These are phyloP conservation scores for Tagetes erecta DNA, from an alignment of 129 eudicot genomes.

Conservation along the genomic window DNA sequence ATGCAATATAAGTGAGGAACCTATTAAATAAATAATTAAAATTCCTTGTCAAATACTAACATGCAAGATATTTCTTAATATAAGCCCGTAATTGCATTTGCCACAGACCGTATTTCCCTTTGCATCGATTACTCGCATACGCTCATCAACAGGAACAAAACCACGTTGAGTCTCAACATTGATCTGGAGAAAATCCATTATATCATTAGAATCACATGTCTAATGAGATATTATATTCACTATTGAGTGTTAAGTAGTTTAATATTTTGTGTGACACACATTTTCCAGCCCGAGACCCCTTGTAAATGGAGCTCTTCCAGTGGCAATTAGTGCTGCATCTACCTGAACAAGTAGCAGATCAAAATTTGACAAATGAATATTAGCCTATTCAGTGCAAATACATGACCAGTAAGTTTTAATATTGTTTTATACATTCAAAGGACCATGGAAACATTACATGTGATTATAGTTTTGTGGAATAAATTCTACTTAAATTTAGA, in stretches of 20 bases:
- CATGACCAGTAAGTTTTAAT: background rate
- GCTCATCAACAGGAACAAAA: constrained; percentile 91
- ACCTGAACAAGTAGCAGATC: constrained; percentile 41
- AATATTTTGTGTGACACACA: constrained; percentile 38
- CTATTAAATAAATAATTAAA: constrained; percentile 31
- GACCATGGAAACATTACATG: background rate
- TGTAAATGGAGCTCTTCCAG: constrained; percentile 87
- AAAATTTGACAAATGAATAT: background rate
- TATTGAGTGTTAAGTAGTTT: constrained; percentile 2
- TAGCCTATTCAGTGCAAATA: background rate
- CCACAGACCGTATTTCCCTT: constrained; percentile 67
- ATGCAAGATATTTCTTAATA: constrained; percentile 7
- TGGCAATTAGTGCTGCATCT: constrained; percentile 86
- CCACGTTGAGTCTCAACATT: constrained; percentile 91
- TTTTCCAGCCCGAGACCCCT: constrained; percentile 79
- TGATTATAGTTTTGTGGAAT: background rate
- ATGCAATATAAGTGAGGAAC: constrained; percentile 94
- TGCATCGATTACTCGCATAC: constrained; percentile 87
- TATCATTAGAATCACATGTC: constrained; percentile 14
- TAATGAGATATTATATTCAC: constrained; percentile 4
- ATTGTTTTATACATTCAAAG: background rate
- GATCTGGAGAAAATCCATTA: constrained; percentile 50
- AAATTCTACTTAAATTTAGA: background rate
- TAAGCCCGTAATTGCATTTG: constrained; percentile 14
- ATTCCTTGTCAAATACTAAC: constrained; percentile 15